phyloP scores from a whole-genome alignment of 345 rosid species.

The Populus tremula region DNA sequence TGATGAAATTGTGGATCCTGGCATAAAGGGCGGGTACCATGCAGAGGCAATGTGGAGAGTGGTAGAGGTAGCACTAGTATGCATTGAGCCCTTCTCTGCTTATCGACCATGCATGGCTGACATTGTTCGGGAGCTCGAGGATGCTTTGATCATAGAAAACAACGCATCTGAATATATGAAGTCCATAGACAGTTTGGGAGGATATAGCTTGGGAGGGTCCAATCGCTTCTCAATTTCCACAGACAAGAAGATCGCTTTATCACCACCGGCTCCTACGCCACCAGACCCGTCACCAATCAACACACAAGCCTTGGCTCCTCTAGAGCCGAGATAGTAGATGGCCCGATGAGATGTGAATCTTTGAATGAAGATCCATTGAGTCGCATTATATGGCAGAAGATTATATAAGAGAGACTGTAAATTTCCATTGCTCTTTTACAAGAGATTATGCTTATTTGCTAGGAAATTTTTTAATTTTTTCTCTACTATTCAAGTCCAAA shows the following conservation, averaged over 20 bases:
- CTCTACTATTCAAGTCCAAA: conserved; percentile 11
- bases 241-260: conserved; percentile 41
- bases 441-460: neutral
- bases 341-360: conserved; percentile 8
- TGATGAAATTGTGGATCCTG: conserved; percentile 68
- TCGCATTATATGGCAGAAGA: neutral
- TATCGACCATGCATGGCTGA: conserved; percentile 59
- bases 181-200: conserved; percentile 66
- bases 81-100: conserved; percentile 59
- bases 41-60: conserved; percentile 81
- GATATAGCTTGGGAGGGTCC: conserved; percentile 53
- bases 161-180: conserved; percentile 75
- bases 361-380: conserved; percentile 18
- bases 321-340: conserved; percentile 42
- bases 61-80: conserved; percentile 67
- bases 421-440: conserved; percentile 4
- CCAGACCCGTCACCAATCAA: conserved; percentile 42
- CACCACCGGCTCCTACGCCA: conserved; percentile 34
- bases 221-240: conserved; percentile 44
- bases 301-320: conserved; percentile 45
- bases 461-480: neutral
- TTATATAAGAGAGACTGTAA: conserved; percentile 6
- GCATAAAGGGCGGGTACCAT: conserved; percentile 60
- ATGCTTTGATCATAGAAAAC: conserved; percentile 69
- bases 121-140: conserved; percentile 66